These are phyloP conservation scores for Blepharisma undulans DNA, from an alignment of 169 alveolate genomes.

Conservation along the genomic window DNA sequence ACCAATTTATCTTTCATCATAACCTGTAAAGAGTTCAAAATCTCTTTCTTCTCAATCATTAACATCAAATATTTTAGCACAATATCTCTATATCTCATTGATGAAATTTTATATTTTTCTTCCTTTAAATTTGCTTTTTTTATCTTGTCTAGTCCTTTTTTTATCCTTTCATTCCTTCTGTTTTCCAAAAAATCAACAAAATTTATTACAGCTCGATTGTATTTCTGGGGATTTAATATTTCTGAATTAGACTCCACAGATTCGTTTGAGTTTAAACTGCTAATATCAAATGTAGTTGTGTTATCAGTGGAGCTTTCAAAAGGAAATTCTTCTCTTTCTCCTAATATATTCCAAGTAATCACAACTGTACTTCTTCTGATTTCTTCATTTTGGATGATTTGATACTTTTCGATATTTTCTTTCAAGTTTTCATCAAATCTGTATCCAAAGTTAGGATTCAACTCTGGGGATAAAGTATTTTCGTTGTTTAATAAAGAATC, in stretches of 20 bases:
- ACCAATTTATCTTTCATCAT: neutral
- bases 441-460: neutral
- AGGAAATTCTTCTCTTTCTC: neutral
- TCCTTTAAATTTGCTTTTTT: neutral
- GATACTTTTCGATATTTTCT: neutral
- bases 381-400: neutral
- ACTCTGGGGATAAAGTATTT: neutral
- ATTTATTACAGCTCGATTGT: neutral
- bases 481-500: neutral
- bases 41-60: neutral
- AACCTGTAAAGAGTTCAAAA: neutral
- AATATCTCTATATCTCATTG: neutral
- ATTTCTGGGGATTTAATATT: neutral
- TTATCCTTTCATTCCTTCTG: neutral
- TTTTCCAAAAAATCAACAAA: neutral
- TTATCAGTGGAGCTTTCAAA: neutral
- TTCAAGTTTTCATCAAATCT: neutral
- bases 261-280: neutral
- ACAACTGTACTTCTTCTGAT: neutral
- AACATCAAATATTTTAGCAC: neutral
- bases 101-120: neutral
- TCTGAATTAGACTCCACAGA: neutral
- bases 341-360: neutral
- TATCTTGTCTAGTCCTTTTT: neutral
- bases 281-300: neutral